These are phyloP conservation scores for Chionographis japonica DNA, from an alignment of 106 monocot species.

Conservation along the genomic window DNA sequence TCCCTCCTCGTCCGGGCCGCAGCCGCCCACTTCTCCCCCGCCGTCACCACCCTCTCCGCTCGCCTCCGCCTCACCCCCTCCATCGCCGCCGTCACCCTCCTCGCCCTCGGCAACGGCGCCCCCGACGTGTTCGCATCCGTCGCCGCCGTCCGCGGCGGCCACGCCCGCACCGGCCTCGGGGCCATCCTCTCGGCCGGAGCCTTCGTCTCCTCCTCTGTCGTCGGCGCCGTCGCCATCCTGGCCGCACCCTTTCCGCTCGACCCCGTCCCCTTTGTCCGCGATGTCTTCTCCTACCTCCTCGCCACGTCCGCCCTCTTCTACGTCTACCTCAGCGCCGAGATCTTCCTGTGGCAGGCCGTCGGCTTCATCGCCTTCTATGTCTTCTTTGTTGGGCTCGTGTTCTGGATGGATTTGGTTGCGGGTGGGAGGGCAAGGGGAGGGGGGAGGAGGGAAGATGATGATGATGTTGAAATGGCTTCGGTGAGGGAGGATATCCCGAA, in stretches of 20 bases:
- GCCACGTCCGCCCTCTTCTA: conserved; percentile 72
- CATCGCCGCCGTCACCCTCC: conserved; percentile 88
- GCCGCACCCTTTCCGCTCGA: conserved; percentile 59
- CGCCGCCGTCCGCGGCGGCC: conserved; percentile 67
- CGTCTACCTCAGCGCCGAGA: conserved; percentile 88
- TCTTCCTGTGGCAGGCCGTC: conserved; percentile 81
- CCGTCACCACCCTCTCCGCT: conserved; percentile 47
- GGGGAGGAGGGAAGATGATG: conserved; percentile 12
- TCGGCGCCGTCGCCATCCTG: conserved; percentile 63
- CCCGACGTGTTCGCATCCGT: conserved; percentile 82
- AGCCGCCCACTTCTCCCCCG: conserved; percentile 49
- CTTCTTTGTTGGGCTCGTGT: conserved; percentile 84
- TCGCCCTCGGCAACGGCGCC: conserved; percentile 94
- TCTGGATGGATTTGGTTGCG: conserved; percentile 80
- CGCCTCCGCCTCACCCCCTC: conserved; percentile 68
- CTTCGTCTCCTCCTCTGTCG: conserved; percentile 90
- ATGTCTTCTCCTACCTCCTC: conserved; percentile 81
- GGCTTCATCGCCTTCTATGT: conserved; percentile 73
- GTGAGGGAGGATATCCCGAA: conserved; percentile 8
- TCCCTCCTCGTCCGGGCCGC: conserved; percentile 47
- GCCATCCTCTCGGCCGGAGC: conserved; percentile 93
- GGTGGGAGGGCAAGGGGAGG: neutral
- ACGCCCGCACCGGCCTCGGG: conserved; percentile 64
- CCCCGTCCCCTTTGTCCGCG: conserved; percentile 64
- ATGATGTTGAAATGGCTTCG: conserved; percentile 16